Conservation (phyloP, 1,284 basidiomycete genomes). For the Trametes polyzona region DNA sequence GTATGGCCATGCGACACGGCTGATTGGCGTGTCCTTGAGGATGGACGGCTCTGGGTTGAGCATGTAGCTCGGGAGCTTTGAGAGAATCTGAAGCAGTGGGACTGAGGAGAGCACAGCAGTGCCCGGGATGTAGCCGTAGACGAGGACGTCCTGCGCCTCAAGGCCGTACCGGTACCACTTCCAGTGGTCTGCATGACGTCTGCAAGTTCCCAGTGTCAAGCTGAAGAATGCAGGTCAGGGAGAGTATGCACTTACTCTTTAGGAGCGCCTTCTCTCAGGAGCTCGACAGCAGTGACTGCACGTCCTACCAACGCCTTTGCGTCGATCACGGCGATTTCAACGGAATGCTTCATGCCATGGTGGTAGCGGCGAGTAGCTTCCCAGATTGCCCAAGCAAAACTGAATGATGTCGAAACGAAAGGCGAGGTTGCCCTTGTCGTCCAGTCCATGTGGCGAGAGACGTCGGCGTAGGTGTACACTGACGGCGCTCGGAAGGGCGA, state of each 20-base stretch:
- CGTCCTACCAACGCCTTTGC: conserved; percentile 56
- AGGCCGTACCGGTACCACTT: conserved; percentile 75
- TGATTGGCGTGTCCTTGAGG: conserved; percentile 46
- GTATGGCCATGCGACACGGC: conserved; percentile 62
- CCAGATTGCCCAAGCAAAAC: conserved; percentile 80
- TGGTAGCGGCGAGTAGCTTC: conserved; percentile 76
- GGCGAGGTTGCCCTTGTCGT: conserved; percentile 68
- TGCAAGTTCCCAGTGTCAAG: conserved; percentile 33
- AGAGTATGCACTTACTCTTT: conserved; percentile 51
- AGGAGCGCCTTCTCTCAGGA: conserved; percentile 53
- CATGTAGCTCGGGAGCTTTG: conserved; percentile 73
- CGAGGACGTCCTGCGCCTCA: conserved; percentile 75
- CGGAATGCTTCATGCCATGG: conserved; percentile 67
- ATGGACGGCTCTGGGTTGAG: conserved; percentile 45
- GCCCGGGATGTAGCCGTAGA: conserved; percentile 67
- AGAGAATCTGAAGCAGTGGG: conserved; percentile 63
- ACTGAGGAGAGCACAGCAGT: conserved; percentile 69
- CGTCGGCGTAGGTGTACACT: conserved; percentile 58
- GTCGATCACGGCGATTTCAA: conserved; percentile 79
- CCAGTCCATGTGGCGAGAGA: conserved; percentile 72
- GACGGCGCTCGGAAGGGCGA: conserved; percentile 31
- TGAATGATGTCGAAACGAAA: conserved; percentile 76
- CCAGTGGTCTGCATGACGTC: conserved; percentile 67
- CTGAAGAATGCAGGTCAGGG: background rate
- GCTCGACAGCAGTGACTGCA: conserved; percentile 65